Base-by-base conservation (phyloP, 768 basidiomycete species). In the Podaxis mareebaensis region DNA sequence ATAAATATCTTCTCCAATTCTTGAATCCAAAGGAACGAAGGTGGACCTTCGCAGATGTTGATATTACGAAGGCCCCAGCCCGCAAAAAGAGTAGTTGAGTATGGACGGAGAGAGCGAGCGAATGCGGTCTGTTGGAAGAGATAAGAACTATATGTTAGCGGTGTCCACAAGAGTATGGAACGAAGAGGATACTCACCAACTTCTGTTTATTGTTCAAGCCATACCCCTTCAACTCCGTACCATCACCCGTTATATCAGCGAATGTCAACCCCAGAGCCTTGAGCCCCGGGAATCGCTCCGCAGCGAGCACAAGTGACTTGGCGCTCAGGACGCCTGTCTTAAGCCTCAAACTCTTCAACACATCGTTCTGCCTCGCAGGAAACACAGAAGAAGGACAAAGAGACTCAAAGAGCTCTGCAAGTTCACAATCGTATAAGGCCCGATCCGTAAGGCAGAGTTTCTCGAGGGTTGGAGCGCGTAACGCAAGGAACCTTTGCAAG, bases 391-490 rank as follows among this genome's bases (percentile, higher is more conserved):
- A 13, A 39, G 52, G 44, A 42, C 58, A 38, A 42, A 77, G 69
- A 38, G 56, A 60, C 5, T 66, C 59, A 22, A 80, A 71, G n/a
- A 79, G 65, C 2, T 57, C 53, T 20, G 57, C 60, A 24, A 82
- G 61, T 46, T 81, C 78, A 12, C 68, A 54, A 48, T 63, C 66
- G 11, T 64, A 69, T 17, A 82, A 71, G 0, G 68, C 66, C 26
- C 79, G 71, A 57, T 79, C 80, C n/a, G 74, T 75, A 40, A 83
- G 71, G 39, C 68, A 71, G 26, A 83, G 67, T 3, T 71, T 72
- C 26, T 70, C 65, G 44, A 78, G 72, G 7, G 71, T 74, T 39
- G 66, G 58, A 10, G 70, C 61, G 51, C 75, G 77, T 24, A 60
- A 60, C 24, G 64, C 55, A 2, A 83, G 68, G 68, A 79, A 79